A percentile compares a stretch with the other conserved stretches of the same genome.
Evolutionary conservation across 2,329 filamentous ascomycete species (phyloP).

Genomic region (Pyricularia sp.): DNA sequence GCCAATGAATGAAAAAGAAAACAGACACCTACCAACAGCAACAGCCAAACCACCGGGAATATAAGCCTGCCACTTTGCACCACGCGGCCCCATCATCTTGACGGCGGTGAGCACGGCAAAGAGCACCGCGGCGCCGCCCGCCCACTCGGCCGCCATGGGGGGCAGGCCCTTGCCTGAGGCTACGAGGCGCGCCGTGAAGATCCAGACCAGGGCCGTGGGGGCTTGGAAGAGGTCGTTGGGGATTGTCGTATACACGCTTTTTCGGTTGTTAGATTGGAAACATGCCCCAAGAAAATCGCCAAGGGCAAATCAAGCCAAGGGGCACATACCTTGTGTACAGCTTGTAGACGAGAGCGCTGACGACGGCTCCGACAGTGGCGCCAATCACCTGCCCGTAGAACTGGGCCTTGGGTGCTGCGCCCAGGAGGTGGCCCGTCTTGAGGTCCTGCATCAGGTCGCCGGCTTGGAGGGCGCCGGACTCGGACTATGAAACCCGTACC

Average conservation of each 20-base stretch:
- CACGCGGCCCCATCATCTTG: conserved; percentile 45
- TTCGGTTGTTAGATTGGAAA: background rate
- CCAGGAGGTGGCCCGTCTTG: conserved; percentile 89
- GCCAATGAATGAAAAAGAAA: too few relatives aligned
- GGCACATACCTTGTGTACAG: conserved; percentile 59
- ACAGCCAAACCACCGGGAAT: conserved; percentile 93
- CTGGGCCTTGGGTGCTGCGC: conserved; percentile 86
- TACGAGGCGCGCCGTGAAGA: conserved; percentile 89
- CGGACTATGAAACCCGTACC: conserved; percentile 11
- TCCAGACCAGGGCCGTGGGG: conserved; percentile 93
- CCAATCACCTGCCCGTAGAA: conserved; percentile 97
- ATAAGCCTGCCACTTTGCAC: conserved; percentile 54
- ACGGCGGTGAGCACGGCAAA: conserved; percentile 64
- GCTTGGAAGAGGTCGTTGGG: conserved; percentile 88
- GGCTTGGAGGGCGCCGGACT: conserved; percentile 71
- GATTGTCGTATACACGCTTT: conserved; percentile 66
- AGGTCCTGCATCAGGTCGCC: conserved; percentile 96
- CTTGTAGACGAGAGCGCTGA: conserved; percentile 80
- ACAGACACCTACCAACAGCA: conserved; percentile 59
- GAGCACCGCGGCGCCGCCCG: conserved; percentile 61
- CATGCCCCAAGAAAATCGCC: too few relatives aligned
- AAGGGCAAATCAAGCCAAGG: background rate
- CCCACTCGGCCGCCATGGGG: conserved; percentile 72
- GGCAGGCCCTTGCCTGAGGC: conserved; percentile 77
- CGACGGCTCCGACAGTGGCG: conserved; percentile 72